These are phyloP conservation scores for Trichosporon asahii DNA, from an alignment of 1,284 basidiomycete species.

Conservation along the genomic window DNA sequence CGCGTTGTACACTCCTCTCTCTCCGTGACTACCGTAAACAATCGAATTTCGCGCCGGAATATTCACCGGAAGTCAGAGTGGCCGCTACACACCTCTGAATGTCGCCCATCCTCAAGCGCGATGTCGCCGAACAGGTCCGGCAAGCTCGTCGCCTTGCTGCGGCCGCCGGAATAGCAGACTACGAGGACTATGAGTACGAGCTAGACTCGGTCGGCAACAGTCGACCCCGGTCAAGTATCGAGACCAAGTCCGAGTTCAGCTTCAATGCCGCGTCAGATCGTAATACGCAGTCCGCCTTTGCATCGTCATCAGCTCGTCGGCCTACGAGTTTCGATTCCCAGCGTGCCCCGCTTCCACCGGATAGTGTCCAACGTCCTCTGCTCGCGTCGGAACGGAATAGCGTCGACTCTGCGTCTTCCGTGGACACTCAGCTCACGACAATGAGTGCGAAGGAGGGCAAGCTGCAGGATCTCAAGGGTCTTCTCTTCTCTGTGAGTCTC, in stretches of 20 bases:
- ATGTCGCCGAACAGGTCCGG: slow-evolving; percentile 43
- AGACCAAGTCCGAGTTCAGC: neutral
- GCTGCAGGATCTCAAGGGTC: slow-evolving; percentile 33
- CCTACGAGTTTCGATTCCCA: neutral
- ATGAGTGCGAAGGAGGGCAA: slow-evolving; percentile 21
- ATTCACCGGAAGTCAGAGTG: neutral
- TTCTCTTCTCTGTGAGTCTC: slow-evolving; percentile 40
- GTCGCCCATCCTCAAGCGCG: slow-evolving; percentile 50
- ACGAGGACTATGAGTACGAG: slow-evolving; percentile 27
- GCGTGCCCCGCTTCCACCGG: neutral
- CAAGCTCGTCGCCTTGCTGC: slow-evolving; percentile 45
- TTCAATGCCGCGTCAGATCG: neutral
- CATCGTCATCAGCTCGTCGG: neutral
- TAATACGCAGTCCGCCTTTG: neutral
- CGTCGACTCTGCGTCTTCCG: neutral
- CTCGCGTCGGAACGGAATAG: neutral
- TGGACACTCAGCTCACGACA: slow-evolving; percentile 8
- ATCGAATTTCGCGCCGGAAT: neutral
- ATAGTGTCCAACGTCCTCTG: neutral
- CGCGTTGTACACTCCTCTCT: neutral
- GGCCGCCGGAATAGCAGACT: slow-evolving; percentile 24
- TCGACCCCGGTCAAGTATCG: neutral
- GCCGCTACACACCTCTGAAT: slow-evolving; percentile 21
- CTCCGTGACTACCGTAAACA: neutral
- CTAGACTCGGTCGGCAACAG: slow-evolving; percentile 17